Percentiles rank a stretch among this genome's conserved stretches.
Conservation (phyloP, 225 moss, liverwort and hornwort species). For the Anthoceros angustus region DNA sequence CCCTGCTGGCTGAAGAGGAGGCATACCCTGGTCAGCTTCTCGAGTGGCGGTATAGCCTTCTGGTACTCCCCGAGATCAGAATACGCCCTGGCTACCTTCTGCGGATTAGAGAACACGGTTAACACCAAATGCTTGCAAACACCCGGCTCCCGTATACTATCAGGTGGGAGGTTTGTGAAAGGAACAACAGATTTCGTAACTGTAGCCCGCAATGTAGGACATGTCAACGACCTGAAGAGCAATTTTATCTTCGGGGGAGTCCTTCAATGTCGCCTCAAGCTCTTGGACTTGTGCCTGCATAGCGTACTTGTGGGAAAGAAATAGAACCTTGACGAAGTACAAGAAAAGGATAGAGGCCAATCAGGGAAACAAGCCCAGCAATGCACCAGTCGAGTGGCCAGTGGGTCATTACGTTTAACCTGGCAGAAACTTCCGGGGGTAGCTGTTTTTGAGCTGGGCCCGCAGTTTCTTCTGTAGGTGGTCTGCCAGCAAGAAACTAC, state of each 20-base stretch:
- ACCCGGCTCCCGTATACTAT: too few species aligned
- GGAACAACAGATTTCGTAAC: neutral
- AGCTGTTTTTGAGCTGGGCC: constrained; percentile 42
- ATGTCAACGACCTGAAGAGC: constrained; percentile 56
- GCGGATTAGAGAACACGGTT: constrained; percentile 3
- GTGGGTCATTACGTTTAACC: constrained; percentile 40
- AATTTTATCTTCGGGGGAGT: constrained; percentile 49
- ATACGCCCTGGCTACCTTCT: constrained; percentile 86
- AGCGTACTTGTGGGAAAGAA: neutral
- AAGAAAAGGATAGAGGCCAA: too few species aligned
- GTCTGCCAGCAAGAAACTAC: constrained; percentile 25
- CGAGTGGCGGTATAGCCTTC: constrained; percentile 63
- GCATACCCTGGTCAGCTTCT: constrained; percentile 57
- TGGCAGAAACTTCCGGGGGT: constrained; percentile 54
- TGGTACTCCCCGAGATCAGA: constrained; percentile 84
- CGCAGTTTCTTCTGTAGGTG: constrained; percentile 43
- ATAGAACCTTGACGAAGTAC: neutral
- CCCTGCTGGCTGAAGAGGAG: neutral
- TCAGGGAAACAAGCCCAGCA: too few species aligned
- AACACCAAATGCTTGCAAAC: neutral
- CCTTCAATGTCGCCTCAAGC: constrained; percentile 49
- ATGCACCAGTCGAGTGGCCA: neutral
- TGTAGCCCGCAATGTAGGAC: neutral
- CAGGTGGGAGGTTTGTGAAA: neutral
- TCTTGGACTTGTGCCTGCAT: constrained; percentile 68